Evolutionary conservation across 1,284 basidiomycete genomes (phyloP), one percentile per base, ranked within the genome.

Genomic region (Boletellus deceptivus): DNA sequence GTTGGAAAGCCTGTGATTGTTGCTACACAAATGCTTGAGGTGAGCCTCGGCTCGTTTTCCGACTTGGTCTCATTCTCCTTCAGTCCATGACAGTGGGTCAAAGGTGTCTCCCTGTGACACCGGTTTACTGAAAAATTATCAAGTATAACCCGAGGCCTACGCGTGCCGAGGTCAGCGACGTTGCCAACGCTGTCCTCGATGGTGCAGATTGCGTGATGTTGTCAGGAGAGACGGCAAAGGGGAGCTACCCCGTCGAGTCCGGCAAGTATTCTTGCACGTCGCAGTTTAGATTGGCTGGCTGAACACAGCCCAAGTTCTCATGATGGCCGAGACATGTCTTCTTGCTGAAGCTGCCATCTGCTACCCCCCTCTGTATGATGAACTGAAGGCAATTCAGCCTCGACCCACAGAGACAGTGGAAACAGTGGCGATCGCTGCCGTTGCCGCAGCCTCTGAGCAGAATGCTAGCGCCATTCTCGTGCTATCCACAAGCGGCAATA

Each of bases 11-110:
- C 97, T 47, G 91, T 93, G 66, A 99, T 99, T 68, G 97, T 97
- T 62, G 97, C 97, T 18, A 99, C 97, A 17, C 97, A 99, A 75
- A 99, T 99, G 97, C 87, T 99, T 62, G 97, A 99, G 80, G 89
- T 89, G 62, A 64, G 79, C 69, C 50, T 39, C 49, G 37, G 9
- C 18, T 25, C 41, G 10, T n/a, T 41, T 31, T 11, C 51, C 29
- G 18, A 8, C 20, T 49, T 69, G 42, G 68, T 47, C 6, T 33
- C 4, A 34, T 48, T 17, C 20, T 22, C 31, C 46, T 44, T n/a
- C 62, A 89, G 87, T 95, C 93, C 11, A 97, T 96, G 93, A 96
- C 94, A 54, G 91, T 92, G 65, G 72, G 78, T 70, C 24, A 16
- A 46, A 37, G 8, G 41, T 46, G 29, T 20, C 36, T 22, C 34